Evolutionary conservation across 345 rosid genomes (phyloP), one percentile per base, ranked within the genome.

Genomic region (Gossypium thurberi): DNA sequence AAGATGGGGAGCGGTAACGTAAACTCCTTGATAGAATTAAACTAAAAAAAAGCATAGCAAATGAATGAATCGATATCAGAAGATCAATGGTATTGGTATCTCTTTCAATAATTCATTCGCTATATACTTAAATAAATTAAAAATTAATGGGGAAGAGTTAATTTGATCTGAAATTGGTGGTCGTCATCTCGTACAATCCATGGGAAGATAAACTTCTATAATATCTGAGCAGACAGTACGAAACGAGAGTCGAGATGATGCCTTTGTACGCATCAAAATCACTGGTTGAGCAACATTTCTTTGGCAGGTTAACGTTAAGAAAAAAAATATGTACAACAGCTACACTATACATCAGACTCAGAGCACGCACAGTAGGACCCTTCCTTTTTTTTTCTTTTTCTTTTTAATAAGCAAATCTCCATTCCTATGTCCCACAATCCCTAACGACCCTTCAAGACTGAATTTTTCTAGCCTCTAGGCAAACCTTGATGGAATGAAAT

Each of bases 401-500:
- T 3, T 12, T 12, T 14, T 17, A 50, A 50, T 50, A 15, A 50
- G 55, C n/a, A 15, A 50, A 50, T 50, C 55, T 50, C 55, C 55
- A 14, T 50, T 50, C 55, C 55, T 50, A 15, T 5, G 6, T 2
- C 14, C 17, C 55, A 15, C 55, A 50, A 50, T 50, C 17, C 55
- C 55, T 14, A 50, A 4, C 55, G 2, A 50, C 55, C 55, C 55
- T 50, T 50, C 7, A 6, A 4, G 55, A 50, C 17, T 13, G 55
- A 50, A 50, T 50, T 50, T 50, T 50, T 50, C 15, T 13, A 50
- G 55, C 55, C 55, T 3, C 55, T 50, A 2, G 55, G 55, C 55
- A n/a, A 74, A 76, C 84, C 89, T 8, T 79, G 55, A 50, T 14
- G 18, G 55, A 50, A 50, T 50, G 55, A 50, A 50, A 50, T 14